Evolutionary conservation across 768 basidiomycete genomes (phyloP).

Genomic region (Serendipita sp.): DNA sequence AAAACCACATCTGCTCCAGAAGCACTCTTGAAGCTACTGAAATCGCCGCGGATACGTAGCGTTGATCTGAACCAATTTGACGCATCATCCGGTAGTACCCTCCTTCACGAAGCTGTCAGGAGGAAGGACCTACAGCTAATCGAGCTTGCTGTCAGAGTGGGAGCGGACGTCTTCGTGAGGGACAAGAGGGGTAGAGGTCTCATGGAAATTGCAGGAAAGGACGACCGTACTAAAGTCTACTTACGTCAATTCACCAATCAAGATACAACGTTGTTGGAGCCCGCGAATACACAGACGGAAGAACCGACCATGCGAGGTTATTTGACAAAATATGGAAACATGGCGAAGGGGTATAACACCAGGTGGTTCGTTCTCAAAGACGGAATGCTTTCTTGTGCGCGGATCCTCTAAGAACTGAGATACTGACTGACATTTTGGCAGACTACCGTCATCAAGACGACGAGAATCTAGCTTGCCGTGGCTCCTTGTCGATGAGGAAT

Average conservation of each 20-base stretch:
- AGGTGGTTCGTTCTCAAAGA: conserved; percentile 86
- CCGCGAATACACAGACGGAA: conserved; percentile 23
- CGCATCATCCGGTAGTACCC: conserved; percentile 52
- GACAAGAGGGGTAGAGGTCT: conserved; percentile 57
- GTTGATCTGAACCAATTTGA: conserved; percentile 73
- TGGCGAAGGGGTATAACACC: conserved; percentile 75
- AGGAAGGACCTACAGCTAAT: conserved; percentile 67
- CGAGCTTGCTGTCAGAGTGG: conserved; percentile 69
- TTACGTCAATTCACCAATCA: conserved; percentile 74
- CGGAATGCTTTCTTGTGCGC: conserved; percentile 71
- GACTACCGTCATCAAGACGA: conserved; percentile 86
- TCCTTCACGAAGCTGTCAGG: conserved; percentile 77
- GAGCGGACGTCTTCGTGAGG: conserved; percentile 78
- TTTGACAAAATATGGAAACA: conserved; percentile 84
- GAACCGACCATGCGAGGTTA: conserved; percentile 59
- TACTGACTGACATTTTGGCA: conserved; percentile 10
- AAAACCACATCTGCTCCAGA: conserved; percentile 17
- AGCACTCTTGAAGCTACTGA: conserved; percentile 41
- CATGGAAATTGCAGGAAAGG: conserved; percentile 51
- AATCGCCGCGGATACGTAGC: conserved; percentile 49
- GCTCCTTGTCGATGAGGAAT: conserved; percentile 74
- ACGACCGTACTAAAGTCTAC: conserved; percentile 69
- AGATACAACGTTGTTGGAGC: conserved; percentile 51
- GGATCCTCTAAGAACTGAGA: background rate
- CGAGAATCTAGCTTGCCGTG: conserved; percentile 68